phyloP scores from a whole-genome alignment of 306 rosid genomes.

The Sechiopsis laciniata region DNA sequence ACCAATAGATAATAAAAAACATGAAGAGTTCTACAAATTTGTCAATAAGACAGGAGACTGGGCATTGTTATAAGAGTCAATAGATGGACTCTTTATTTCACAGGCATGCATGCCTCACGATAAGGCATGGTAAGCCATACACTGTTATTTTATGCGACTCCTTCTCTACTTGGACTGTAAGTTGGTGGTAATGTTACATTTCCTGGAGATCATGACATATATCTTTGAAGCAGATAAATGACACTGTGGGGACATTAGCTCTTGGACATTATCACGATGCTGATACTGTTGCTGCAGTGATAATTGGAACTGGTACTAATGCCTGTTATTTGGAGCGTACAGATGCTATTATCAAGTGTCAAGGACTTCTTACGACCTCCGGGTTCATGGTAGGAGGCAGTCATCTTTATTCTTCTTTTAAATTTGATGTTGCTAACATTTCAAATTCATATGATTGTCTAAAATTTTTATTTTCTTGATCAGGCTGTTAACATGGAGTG shows the following conservation, averaged over 20 bases:
- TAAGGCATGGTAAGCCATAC: neutral
- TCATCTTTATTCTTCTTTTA: neutral
- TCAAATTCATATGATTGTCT: neutral
- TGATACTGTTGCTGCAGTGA: slow-evolving; percentile 89
- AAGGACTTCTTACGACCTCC: slow-evolving; percentile 72
- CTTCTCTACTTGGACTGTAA: neutral
- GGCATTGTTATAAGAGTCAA: neutral
- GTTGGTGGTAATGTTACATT: neutral
- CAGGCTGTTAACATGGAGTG: slow-evolving; percentile 95
- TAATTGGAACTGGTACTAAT: slow-evolving; percentile 90
- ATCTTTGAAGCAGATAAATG: slow-evolving; percentile 61
- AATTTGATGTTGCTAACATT: neutral
- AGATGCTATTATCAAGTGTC: slow-evolving; percentile 85
- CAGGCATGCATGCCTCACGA: neutral
- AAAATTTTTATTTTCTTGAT: slow-evolving; percentile 8
- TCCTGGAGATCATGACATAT: neutral
- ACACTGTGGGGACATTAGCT: slow-evolving; percentile 86
- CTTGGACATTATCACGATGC: slow-evolving; percentile 77
- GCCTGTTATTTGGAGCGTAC: slow-evolving; percentile 86
- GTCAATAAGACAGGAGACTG: neutral
- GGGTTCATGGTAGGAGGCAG: slow-evolving; percentile 60
- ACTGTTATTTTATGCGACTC: neutral
- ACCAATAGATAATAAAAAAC: neutral
- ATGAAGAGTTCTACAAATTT: neutral
- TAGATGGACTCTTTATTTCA: neutral